Evolutionary conservation across 2,329 filamentous ascomycete species (phyloP).

Genomic region (Fusarium chaquense): DNA sequence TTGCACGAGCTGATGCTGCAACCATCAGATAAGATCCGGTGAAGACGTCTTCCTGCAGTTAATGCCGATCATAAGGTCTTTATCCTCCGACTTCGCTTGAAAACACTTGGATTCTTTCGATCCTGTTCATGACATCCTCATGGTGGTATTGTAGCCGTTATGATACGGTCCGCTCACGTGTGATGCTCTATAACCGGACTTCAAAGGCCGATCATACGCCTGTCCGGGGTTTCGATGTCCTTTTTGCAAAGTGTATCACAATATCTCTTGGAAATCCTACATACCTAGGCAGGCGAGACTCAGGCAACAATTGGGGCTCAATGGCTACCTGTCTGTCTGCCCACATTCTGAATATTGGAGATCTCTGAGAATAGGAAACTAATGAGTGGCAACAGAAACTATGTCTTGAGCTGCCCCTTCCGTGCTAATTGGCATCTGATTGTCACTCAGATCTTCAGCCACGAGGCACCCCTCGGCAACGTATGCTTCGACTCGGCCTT

Average conservation of each 20-base stretch:
- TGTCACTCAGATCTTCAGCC: neutral
- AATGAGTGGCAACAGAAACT: too few species aligned
- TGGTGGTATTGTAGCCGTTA: neutral
- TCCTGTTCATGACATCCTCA: neutral
- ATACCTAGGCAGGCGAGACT: too few species aligned
- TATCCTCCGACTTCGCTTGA: conserved; percentile 44
- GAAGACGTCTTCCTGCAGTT: conserved; percentile 20
- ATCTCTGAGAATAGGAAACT: neutral
- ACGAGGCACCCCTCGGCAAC: conserved; percentile 21
- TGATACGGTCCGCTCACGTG: conserved; percentile 9
- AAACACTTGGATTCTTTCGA: conserved; percentile 20
- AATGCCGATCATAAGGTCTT: conserved; percentile 27
- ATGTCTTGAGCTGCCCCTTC: neutral
- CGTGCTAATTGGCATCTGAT: neutral
- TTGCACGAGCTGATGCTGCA: conserved; percentile 25
- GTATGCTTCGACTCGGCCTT: neutral
- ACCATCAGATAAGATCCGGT: conserved; percentile 30
- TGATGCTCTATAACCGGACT: conserved; percentile 16
- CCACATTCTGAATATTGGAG: too few species aligned
- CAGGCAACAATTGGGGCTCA: too few species aligned
- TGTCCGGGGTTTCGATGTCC: neutral
- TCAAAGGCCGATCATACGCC: conserved; percentile 38
- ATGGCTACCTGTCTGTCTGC: neutral
- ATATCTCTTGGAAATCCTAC: neutral
- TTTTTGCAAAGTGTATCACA: too few species aligned